phyloP scores from a whole-genome alignment of 345 rosid genomes.

The Boechera divaricarpa region DNA sequence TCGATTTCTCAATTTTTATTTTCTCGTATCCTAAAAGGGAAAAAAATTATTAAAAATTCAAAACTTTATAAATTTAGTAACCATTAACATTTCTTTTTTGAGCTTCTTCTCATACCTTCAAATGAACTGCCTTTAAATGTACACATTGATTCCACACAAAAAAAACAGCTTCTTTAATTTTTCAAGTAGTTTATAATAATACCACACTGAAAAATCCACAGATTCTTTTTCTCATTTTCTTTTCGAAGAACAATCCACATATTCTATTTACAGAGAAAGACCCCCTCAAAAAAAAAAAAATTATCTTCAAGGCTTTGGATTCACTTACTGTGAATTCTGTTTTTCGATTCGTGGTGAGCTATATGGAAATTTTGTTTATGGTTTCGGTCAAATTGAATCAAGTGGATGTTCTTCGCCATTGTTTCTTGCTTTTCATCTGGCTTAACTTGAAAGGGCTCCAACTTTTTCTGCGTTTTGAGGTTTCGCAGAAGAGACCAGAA shows the following conservation, averaged over 20 bases:
- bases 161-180: conserved; percentile 21
- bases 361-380: neutral
- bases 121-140: neutral
- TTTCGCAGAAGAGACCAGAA: conserved; percentile 89
- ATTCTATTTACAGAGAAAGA: conserved; percentile 40
- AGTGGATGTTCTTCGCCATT: conserved; percentile 90
- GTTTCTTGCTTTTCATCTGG: conserved; percentile 83
- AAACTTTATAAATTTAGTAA: neutral
- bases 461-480: conserved; percentile 85
- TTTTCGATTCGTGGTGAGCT: conserved; percentile 20
- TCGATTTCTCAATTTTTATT: conserved; percentile 30
- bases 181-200: conserved; percentile 11
- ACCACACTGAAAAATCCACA: conserved; percentile 30
- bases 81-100: neutral
- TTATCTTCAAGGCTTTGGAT: conserved; percentile 22
- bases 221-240: neutral
- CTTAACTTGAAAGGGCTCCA: conserved; percentile 94
- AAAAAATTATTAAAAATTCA: neutral
- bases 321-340: conserved; percentile 25
- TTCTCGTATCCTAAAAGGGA: neutral
- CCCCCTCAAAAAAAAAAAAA: neutral
- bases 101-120: neutral
- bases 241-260: conserved; percentile 16
- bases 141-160: neutral
- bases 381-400: conserved; percentile 33